Percentiles rank a stretch among this genome's conserved stretches.
Evolutionary conservation across 805 yeast genomes (phyloP).

Genomic region (Isabelozyma rhagii): DNA sequence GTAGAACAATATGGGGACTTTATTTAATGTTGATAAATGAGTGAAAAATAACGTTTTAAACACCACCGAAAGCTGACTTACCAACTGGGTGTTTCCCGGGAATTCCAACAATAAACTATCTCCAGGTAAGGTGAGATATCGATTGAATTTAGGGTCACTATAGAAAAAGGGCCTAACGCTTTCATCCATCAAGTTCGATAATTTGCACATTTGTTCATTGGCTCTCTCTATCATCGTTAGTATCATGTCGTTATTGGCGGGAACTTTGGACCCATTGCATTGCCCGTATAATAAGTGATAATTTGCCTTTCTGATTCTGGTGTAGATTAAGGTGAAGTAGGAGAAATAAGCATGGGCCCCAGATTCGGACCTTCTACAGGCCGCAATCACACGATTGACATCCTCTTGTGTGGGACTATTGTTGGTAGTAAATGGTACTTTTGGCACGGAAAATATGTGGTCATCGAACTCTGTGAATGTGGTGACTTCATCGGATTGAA

Average conservation of each 20-base stretch:
- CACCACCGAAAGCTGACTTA: conserved; percentile 1
- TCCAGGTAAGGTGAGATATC: not conserved
- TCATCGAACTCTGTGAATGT: conserved; percentile 13
- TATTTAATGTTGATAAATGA: conserved; percentile 23
- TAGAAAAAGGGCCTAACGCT: conserved; percentile 16
- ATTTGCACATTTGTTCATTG: conserved; percentile 16
- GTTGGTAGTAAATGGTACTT: conserved; percentile 4
- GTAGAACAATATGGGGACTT: conserved; percentile 22
- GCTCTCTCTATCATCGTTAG: conserved; percentile 9
- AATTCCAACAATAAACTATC: not conserved
- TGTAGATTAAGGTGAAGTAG: conserved; percentile 11
- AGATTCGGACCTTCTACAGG: conserved; percentile 1
- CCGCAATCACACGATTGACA: conserved; percentile 1
- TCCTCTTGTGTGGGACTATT: not conserved
- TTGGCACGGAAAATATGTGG: conserved; percentile 11
- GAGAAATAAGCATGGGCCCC: conserved; percentile 10
- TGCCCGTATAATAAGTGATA: conserved; percentile 23
- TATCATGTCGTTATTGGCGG: conserved; percentile 1
- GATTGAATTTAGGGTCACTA: conserved; percentile 6
- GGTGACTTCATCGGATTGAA: conserved; percentile 16
- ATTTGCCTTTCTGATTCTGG: conserved; percentile 18
- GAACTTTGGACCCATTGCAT: conserved; percentile 7
- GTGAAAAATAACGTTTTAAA: conserved; percentile 21
- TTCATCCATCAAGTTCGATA: conserved; percentile 15
- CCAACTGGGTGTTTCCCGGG: not conserved